Evolutionary conservation across 768 basidiomycete species (phyloP).

Genomic region (Lactarius vividus): DNA sequence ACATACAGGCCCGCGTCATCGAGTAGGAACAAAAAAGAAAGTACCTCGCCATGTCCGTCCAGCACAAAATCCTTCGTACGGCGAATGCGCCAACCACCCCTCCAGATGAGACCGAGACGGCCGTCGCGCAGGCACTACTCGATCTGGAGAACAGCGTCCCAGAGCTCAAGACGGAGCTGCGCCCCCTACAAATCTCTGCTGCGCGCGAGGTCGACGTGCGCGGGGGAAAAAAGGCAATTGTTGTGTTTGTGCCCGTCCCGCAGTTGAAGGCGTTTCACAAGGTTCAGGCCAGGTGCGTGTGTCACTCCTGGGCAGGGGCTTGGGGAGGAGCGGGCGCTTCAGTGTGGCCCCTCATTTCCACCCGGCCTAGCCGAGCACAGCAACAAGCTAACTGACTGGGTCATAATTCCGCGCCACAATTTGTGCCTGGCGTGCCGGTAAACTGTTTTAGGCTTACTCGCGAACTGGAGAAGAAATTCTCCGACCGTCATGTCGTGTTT

Average conservation of each 20-base stretch:
- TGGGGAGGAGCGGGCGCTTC: neutral
- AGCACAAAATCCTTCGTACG: conserved; percentile 90
- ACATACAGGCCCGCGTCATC: conserved; percentile 9
- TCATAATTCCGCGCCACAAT: neutral
- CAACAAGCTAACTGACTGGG: neutral
- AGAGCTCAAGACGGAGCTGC: conserved; percentile 96
- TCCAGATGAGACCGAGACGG: conserved; percentile 89
- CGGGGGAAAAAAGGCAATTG: conserved; percentile 99
- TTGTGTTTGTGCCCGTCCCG: conserved; percentile 96
- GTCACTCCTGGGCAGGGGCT: neutral
- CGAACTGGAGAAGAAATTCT: conserved; percentile 99
- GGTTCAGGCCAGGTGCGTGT: conserved; percentile 84
- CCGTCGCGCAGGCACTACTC: conserved; percentile 90
- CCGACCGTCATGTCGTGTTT: conserved; percentile 98
- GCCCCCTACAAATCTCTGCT: conserved; percentile 94
- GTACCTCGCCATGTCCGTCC: conserved; percentile 55
- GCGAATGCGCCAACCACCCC: conserved; percentile 90
- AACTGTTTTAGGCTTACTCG: conserved; percentile 74
- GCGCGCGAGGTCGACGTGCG: conserved; percentile 99
- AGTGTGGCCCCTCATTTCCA: neutral
- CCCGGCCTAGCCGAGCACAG: neutral
- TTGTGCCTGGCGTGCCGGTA: neutral
- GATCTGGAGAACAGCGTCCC: conserved; percentile 99
- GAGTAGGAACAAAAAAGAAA: conserved; percentile 5
- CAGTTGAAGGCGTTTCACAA: conserved; percentile 99